Evolutionary conservation across 768 basidiomycete genomes (phyloP).

Genomic region (Mycena haematopus): DNA sequence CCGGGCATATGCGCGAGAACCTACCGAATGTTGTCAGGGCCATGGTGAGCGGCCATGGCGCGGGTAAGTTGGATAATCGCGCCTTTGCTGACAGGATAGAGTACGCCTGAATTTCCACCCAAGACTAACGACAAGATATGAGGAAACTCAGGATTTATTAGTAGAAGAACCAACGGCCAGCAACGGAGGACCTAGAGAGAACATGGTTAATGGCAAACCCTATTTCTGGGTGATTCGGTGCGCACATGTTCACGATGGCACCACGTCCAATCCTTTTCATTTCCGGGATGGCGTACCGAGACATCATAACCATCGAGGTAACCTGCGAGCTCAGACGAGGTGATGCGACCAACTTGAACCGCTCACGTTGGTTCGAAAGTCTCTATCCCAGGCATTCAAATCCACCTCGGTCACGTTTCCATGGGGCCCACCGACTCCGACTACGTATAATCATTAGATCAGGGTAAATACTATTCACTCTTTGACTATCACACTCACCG

Average conservation of each 20-base stretch:
- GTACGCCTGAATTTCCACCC: conserved; percentile 46
- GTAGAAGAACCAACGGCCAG: conserved; percentile 16
- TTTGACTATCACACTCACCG: neutral
- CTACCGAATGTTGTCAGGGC: conserved; percentile 46
- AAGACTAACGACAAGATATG: conserved; percentile 9
- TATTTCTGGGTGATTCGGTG: neutral
- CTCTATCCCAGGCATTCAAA: conserved; percentile 44
- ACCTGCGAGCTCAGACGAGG: conserved; percentile 31
- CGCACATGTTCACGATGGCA: conserved; percentile 46
- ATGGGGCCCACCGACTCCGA: conserved; percentile 46
- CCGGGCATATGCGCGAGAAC: conserved; percentile 10
- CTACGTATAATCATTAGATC: conserved; percentile 24
- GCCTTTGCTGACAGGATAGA: conserved; percentile 52
- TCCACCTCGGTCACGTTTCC: conserved; percentile 45
- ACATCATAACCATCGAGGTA: conserved; percentile 52
- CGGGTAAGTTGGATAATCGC: conserved; percentile 52
- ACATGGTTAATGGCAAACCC: neutral
- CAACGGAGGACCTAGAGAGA: conserved; percentile 19
- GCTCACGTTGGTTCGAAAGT: conserved; percentile 28
- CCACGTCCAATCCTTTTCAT: conserved; percentile 49
- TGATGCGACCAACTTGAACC: neutral
- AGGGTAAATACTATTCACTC: neutral
- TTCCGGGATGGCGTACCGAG: conserved; percentile 49
- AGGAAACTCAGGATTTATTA: neutral
- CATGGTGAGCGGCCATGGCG: conserved; percentile 53